Evolutionary conservation across 768 basidiomycete genomes (phyloP), one percentile per base, ranked within the genome.

Genomic region (Holtermannia corniformis): DNA sequence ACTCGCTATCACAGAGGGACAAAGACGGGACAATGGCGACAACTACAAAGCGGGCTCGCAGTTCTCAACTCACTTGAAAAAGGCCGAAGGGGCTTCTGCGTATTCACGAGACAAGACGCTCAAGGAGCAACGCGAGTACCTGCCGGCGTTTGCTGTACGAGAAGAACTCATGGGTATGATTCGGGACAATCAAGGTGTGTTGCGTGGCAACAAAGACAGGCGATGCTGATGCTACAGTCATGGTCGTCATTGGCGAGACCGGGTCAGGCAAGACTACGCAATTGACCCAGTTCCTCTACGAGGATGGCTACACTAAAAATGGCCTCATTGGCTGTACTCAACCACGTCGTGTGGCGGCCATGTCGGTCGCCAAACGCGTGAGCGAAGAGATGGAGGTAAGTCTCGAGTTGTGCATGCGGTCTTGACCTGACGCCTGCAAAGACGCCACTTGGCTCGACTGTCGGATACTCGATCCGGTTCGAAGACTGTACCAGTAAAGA

Each of bases 281-380:
- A 70, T 76, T 99, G 4, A 77, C 87, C 0, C 95, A 99, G 67
- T 99, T 90, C 74, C 72, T 99, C 56, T 88, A 96, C 67, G 95
- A 99, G 70, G 95, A 99, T 57, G 95, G 95, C 0, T 99, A 93
- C 72, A 87, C 91, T 60, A 70, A 80, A 3, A 80, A 83, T 73
- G 93, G 93, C 16, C 78, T 97, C 41, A 82, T 99, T 47, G 93
- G 93, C 11, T 99, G 95, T 67, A 99, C 95, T 0, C 95, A 99
- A 68, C 95, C 95, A 46, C 81, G 95, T 62, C 91, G 95, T 75
- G 95, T 99, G 24, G 95, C 95, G 43, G 95, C 95, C 14, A 97
- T 99, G 95, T 92, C 88, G 10, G 95, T 97, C 5, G 95, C 95
- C n/a, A 97, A 99, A 76, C 91, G 95, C 73, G 95, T 99, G 53